phyloP scores from a whole-genome alignment of 2,329 filamentous ascomycete genomes.

The Fusarium beomiforme region DNA sequence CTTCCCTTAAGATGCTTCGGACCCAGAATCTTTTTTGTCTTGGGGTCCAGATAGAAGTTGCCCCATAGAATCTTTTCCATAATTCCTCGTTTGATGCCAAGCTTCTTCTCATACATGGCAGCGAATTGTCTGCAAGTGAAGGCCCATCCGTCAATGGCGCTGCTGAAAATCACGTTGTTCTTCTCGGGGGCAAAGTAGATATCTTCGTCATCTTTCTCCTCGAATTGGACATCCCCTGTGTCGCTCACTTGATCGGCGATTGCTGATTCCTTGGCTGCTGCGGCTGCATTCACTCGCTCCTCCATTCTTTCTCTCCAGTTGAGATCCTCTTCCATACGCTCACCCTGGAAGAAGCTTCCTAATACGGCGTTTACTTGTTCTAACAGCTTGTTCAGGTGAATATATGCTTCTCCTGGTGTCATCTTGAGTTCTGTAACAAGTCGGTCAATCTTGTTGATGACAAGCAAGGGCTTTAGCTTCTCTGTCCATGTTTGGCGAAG shows the following conservation, averaged over 20 bases:
- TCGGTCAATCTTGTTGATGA: constrained; percentile 98
- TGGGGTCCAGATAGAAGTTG: constrained; percentile 95
- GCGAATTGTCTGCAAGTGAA: constrained; percentile 97
- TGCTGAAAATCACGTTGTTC: constrained; percentile 99
- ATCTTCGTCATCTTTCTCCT: constrained; percentile 95
- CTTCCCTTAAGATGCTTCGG: constrained; percentile 94
- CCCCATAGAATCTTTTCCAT: constrained; percentile 98
- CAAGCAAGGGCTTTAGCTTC: constrained; percentile 91
- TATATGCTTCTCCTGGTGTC: constrained; percentile 88
- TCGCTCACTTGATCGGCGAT: constrained; percentile 61
- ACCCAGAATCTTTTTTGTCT: constrained; percentile 91
- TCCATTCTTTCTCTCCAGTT: constrained; percentile 96
- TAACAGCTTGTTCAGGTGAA: constrained; percentile 86
- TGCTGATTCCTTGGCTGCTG: constrained; percentile 67
- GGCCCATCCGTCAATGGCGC: constrained; percentile 98
- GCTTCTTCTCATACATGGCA: constrained; percentile 92
- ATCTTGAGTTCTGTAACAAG: constrained; percentile 94
- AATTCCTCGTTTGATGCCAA: constrained; percentile 88
- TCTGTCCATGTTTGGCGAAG: constrained; percentile 95
- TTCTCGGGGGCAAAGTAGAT: constrained; percentile 98
- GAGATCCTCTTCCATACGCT: constrained; percentile 97
- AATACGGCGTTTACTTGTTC: constrained; percentile 98
- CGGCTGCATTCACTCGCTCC: constrained; percentile 78
- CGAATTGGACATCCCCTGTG: constrained; percentile 74
- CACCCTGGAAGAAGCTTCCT: constrained; percentile 96